Evolutionary conservation across 164 flowering plant species (phyloP).

Genomic region (Dillenia suffruticosa): DNA sequence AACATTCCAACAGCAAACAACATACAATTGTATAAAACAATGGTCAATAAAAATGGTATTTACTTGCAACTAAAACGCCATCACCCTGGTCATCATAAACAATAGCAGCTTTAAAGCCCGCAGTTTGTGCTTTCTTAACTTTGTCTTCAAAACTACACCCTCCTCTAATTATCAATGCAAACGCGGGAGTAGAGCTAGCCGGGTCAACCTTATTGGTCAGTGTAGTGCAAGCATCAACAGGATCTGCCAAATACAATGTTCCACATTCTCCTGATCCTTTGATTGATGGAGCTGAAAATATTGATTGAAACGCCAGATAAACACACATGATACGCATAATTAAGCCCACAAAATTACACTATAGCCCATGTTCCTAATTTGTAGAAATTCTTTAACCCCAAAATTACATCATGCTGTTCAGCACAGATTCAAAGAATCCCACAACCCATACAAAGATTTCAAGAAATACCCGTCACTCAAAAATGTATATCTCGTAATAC

Average conservation of each 20-base stretch:
- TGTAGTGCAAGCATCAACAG: constrained; percentile 72
- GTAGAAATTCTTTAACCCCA: too few species aligned
- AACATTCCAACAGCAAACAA: too few species aligned
- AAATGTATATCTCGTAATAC: too few species aligned
- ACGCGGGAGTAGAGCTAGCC: constrained; percentile 26
- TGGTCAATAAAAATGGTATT: constrained; percentile 1
- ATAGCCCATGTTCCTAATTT: too few species aligned
- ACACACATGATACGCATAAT: too few species aligned
- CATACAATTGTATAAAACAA: too few species aligned
- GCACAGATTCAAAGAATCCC: too few species aligned
- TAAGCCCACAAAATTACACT: too few species aligned
- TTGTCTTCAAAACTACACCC: constrained; percentile 90
- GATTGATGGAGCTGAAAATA: constrained; percentile 68
- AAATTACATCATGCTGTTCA: too few species aligned
- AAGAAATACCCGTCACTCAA: too few species aligned
- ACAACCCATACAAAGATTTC: too few species aligned
- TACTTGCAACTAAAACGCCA: constrained; percentile 80
- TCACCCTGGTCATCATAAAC: constrained; percentile 62
- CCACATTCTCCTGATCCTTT: constrained; percentile 68
- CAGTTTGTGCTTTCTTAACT: constrained; percentile 79
- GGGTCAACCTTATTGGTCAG: constrained; percentile 40
- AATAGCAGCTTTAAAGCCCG: constrained; percentile 85
- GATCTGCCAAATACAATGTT: constrained; percentile 60
- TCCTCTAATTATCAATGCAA: constrained; percentile 76
- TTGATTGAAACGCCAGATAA: neutral